Evolutionary conservation across 805 yeast species (phyloP).

Genomic region (Pichia heedii): DNA sequence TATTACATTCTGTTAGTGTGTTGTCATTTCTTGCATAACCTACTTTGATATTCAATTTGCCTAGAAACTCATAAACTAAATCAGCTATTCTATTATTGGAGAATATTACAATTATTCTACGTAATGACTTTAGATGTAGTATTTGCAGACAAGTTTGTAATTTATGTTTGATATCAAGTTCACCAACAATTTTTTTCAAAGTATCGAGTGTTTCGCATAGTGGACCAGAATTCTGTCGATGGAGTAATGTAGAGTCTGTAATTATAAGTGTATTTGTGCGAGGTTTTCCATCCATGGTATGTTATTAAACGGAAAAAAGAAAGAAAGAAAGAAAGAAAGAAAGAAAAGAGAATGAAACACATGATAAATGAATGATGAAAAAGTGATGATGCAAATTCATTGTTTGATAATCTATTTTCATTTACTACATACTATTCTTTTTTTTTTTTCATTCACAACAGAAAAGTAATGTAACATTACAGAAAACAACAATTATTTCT

Average conservation of each 20-base stretch:
- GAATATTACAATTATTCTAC: constrained; percentile 22
- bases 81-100: constrained; percentile 11
- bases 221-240: constrained; percentile 13
- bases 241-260: constrained; percentile 19
- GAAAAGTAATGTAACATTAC: too few relatives aligned
- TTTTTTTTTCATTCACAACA: too few relatives aligned
- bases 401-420: too few relatives aligned
- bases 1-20: background rate
- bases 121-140: constrained; percentile 18
- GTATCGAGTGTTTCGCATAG: constrained; percentile 13
- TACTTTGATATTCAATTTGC: constrained; percentile 15
- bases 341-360: too few relatives aligned
- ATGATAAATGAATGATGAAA: too few relatives aligned
- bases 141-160: constrained; percentile 5
- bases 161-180: background rate
- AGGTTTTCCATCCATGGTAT: background rate
- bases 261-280: constrained; percentile 25
- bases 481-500: too few relatives aligned
- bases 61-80: constrained; percentile 11
- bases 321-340: too few relatives aligned
- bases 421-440: too few relatives aligned
- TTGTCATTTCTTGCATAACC: constrained; percentile 18
- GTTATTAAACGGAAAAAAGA: too few relatives aligned
- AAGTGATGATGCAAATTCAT: too few relatives aligned
- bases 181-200: constrained; percentile 5